Evolutionary conservation across 345 rosid genomes (phyloP).

Genomic region (Aegle marmelos): DNA sequence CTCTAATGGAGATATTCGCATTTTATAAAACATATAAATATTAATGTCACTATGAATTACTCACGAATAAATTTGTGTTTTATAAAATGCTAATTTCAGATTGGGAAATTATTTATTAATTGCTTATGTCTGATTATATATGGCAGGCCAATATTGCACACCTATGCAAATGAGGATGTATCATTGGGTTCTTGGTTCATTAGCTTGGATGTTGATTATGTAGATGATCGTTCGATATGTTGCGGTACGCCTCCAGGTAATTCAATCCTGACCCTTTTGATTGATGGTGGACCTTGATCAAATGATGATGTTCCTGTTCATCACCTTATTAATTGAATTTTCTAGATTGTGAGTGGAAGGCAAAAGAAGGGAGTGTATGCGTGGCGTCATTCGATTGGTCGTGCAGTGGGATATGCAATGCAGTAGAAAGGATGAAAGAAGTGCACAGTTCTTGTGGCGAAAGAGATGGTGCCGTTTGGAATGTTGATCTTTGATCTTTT

Average conservation of each 20-base stretch:
- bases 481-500: slow-evolving; percentile 29
- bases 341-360: slow-evolving; percentile 74
- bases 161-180: slow-evolving; percentile 93
- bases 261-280: not conserved
- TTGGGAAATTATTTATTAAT: not conserved
- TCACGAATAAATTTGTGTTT: not conserved
- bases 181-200: slow-evolving; percentile 81
- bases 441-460: slow-evolving; percentile 78
- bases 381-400: slow-evolving; percentile 89
- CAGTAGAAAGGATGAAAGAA: slow-evolving; percentile 62
- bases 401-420: slow-evolving; percentile 87
- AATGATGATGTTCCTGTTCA: not conserved
- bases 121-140: not conserved
- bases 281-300: not conserved
- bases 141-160: slow-evolving; percentile 69
- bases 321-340: not conserved
- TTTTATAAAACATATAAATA: not conserved
- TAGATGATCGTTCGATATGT: slow-evolving; percentile 80
- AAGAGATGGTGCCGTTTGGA: slow-evolving; percentile 63
- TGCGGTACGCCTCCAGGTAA: slow-evolving; percentile 89
- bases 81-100: not conserved
- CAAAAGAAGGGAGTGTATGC: slow-evolving; percentile 65
- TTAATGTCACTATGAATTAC: no score
- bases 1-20: not conserved
- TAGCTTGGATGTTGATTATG: slow-evolving; percentile 82